Percentiles rank a stretch among this genome's conserved stretches.
Evolutionary conservation across 306 rosid species (phyloP).

Genomic region (Vigna radiata): DNA sequence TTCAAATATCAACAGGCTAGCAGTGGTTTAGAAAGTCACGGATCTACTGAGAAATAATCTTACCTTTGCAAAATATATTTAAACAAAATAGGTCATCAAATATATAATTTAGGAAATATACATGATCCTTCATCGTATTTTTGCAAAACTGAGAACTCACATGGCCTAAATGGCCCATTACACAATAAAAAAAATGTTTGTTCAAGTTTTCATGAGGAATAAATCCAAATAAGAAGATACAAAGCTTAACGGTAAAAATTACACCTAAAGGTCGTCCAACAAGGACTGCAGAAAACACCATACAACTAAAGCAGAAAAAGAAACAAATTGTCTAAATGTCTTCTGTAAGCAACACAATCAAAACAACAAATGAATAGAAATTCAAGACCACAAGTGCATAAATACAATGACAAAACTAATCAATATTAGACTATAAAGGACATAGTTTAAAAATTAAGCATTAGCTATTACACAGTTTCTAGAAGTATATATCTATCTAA

Average conservation of each 20-base stretch:
- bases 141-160: slow-evolving; percentile 2
- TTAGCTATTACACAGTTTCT: slow-evolving; percentile 8
- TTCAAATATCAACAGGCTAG: slow-evolving; percentile 5
- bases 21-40: not conserved
- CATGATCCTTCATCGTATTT: not conserved
- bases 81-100: slow-evolving; percentile 15
- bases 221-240: slow-evolving; percentile 1
- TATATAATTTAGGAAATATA: slow-evolving; percentile 8
- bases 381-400: not conserved
- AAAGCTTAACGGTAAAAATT: not conserved
- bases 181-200: slow-evolving; percentile 22
- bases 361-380: slow-evolving; percentile 14
- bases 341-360: slow-evolving; percentile 23
- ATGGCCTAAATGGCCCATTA: slow-evolving; percentile 5
- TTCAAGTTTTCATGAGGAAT: slow-evolving; percentile 30
- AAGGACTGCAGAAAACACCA: slow-evolving; percentile 30
- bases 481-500: not conserved
- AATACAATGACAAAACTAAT: slow-evolving; percentile 6
- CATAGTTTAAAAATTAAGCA: slow-evolving; percentile 24
- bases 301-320: slow-evolving; percentile 16
- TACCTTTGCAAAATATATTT: slow-evolving; percentile 18
- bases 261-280: not conserved
- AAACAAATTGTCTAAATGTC: slow-evolving; percentile 14
- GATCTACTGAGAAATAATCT: slow-evolving; percentile 13
- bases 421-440: slow-evolving; percentile 28